Evolutionary conservation across 1,139 yeast genomes (phyloP).

Genomic region (Torulaspora globosa): DNA sequence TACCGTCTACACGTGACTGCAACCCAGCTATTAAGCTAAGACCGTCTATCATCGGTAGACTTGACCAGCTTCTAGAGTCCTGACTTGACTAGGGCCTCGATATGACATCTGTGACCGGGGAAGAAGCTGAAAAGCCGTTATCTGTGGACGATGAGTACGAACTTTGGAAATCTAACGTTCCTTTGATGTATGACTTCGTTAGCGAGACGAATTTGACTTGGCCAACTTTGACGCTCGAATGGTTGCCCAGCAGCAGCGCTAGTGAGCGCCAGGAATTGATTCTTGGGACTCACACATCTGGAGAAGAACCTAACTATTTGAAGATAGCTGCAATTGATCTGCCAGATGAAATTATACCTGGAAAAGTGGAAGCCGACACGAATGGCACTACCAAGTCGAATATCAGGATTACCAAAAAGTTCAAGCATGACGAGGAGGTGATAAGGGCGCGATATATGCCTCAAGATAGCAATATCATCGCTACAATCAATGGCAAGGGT

Average conservation of each 20-base stretch:
- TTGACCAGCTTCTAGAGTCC: background rate
- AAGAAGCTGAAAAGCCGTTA: conserved; percentile 19
- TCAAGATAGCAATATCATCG: conserved; percentile 59
- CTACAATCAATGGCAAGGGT: conserved; percentile 77
- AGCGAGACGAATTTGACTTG: conserved; percentile 74
- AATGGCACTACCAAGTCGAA: conserved; percentile 42
- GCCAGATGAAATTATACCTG: conserved; percentile 43
- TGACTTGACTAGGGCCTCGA: background rate
- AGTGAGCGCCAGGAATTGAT: conserved; percentile 44
- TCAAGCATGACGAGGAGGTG: conserved; percentile 54
- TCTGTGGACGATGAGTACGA: conserved; percentile 60
- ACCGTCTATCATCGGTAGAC: background rate
- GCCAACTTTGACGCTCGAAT: conserved; percentile 77
- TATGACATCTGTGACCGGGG: conserved; percentile 7
- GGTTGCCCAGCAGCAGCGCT: conserved; percentile 51
- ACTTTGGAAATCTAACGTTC: conserved; percentile 74
- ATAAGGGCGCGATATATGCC: conserved; percentile 85
- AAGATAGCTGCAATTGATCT: conserved; percentile 70
- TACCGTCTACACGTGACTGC: background rate
- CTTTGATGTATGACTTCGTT: conserved; percentile 75
- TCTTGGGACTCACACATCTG: conserved; percentile 85
- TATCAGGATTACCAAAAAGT: conserved; percentile 61
- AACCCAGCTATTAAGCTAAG: background rate
- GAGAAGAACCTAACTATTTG: conserved; percentile 69
- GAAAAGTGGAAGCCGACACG: conserved; percentile 32